A percentile compares a stretch with the other conserved stretches of the same genome.
Conservation (phyloP, 148 eudicot genomes). For the Fagopyrum homotropicum region DNA sequence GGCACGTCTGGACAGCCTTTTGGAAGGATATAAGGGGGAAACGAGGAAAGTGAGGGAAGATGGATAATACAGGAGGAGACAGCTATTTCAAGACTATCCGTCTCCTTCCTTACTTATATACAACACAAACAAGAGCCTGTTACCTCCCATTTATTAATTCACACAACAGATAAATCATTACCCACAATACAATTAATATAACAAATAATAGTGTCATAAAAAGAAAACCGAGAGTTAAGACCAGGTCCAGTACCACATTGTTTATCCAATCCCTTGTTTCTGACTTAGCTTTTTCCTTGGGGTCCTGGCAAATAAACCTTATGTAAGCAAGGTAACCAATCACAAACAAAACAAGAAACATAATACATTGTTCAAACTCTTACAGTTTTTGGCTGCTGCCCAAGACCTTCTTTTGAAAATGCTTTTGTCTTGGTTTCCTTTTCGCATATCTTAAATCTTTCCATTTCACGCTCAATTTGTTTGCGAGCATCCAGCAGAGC, state of each 20-base stretch:
- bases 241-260: constrained; percentile 58
- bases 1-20: background rate
- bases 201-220: background rate
- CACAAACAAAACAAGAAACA: background rate
- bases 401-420: constrained; percentile 98
- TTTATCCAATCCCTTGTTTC: constrained; percentile 99
- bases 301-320: constrained; percentile 44
- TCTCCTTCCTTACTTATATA: background rate
- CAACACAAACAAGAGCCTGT: background rate
- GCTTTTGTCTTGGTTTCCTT: constrained; percentile 99
- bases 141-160: background rate
- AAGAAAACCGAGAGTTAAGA: background rate
- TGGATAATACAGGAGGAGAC: background rate
- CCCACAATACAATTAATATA: background rate
- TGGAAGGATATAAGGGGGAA: background rate
- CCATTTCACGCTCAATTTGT: constrained; percentile 97
- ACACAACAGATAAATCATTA: background rate
- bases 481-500: constrained; percentile 94
- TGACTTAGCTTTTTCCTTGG: constrained; percentile 94
- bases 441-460: constrained; percentile 96
- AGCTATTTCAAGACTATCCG: background rate
- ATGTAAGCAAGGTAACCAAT: background rate
- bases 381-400: constrained; percentile 97
- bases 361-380: constrained; percentile 17
- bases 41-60: background rate